A percentile compares a stretch with the other conserved stretches of the same genome.
phyloP scores from a whole-genome alignment of 805 yeast genomes.

The Sugiyamaella chiloensis region DNA sequence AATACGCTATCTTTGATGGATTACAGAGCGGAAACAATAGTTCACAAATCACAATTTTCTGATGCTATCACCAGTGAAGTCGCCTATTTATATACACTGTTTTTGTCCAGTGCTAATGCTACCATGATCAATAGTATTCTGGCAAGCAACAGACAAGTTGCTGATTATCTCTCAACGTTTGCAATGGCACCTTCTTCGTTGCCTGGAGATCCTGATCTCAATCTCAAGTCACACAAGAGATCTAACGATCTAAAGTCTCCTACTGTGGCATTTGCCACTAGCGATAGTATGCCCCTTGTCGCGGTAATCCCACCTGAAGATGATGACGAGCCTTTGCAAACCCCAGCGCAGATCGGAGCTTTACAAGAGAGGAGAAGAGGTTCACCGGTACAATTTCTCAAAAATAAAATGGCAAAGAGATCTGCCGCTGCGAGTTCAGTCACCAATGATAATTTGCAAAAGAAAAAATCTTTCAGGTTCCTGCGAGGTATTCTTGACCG shows the following conservation, averaged over 20 bases:
- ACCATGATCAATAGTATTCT: constrained; percentile 30
- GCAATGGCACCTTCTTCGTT: constrained; percentile 21
- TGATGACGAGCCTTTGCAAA: constrained; percentile 6
- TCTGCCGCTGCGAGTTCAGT: background rate
- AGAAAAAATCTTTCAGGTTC: constrained; percentile 17
- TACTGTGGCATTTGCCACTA: constrained; percentile 7
- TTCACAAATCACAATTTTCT: constrained; percentile 36
- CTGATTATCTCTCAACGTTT: constrained; percentile 27
- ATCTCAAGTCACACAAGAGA: constrained; percentile 8
- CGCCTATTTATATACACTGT: constrained; percentile 35
- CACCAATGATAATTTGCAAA: constrained; percentile 11
- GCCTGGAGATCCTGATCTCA: constrained; percentile 13
- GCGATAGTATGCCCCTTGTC: background rate
- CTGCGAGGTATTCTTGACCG: constrained; percentile 13
- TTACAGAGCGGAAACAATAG: constrained; percentile 26
- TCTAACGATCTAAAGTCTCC: constrained; percentile 3
- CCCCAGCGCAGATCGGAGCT: constrained; percentile 7
- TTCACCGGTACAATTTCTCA: constrained; percentile 14
- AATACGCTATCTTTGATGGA: constrained; percentile 24
- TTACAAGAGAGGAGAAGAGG: constrained; percentile 6
- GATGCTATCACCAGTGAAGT: constrained; percentile 39
- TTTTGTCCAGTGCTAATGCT: constrained; percentile 37
- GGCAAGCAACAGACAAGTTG: constrained; percentile 29
- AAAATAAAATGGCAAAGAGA: constrained; percentile 9
- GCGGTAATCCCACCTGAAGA: background rate